Percentiles rank a stretch among this genome's conserved stretches.
phyloP scores from a whole-genome alignment of 2,329 filamentous ascomycete genomes.

The Aspergillus candidus region DNA sequence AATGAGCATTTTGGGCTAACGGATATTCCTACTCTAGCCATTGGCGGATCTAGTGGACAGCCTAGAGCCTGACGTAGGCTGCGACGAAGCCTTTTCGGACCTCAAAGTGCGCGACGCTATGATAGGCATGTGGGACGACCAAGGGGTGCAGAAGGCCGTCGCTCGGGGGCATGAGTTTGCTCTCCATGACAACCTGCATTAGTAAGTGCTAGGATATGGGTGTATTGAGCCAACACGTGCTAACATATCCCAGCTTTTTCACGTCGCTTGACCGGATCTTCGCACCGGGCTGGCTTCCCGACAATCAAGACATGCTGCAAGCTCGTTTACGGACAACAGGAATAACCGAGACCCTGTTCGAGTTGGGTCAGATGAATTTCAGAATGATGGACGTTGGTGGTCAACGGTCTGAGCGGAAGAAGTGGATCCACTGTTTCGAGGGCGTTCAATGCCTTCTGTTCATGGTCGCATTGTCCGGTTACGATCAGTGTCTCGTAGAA shows the following conservation, averaged over 20 bases:
- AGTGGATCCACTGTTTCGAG: constrained; percentile 96
- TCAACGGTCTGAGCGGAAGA: constrained; percentile 87
- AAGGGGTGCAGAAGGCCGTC: constrained; percentile 79
- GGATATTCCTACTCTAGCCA: constrained; percentile 40
- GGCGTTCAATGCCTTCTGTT: constrained; percentile 90
- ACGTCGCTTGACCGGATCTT: constrained; percentile 70
- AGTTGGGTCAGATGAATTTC: constrained; percentile 85
- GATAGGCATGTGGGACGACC: constrained; percentile 76
- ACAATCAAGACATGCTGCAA: constrained; percentile 89
- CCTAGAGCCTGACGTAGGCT: constrained; percentile 70
- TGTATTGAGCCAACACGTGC: constrained; percentile 6
- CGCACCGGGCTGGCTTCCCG: constrained; percentile 72
- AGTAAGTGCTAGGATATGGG: constrained; percentile 53
- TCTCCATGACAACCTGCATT: constrained; percentile 88
- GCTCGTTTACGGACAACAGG: constrained; percentile 87
- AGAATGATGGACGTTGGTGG: constrained; percentile 96
- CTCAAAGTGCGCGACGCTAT: constrained; percentile 63
- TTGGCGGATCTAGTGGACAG: constrained; percentile 70
- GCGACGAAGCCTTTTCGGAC: constrained; percentile 70
- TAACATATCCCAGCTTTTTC: constrained; percentile 62
- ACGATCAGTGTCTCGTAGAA: constrained; percentile 92
- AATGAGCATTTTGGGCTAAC: background rate
- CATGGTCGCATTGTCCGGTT: constrained; percentile 89
- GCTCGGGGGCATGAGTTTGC: constrained; percentile 93
- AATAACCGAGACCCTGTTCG: constrained; percentile 92